Evolutionary conservation across 495 filamentous ascomycete species (phyloP), one percentile per base, ranked within the genome.

Genomic region (Penicillium dipodomyicola): DNA sequence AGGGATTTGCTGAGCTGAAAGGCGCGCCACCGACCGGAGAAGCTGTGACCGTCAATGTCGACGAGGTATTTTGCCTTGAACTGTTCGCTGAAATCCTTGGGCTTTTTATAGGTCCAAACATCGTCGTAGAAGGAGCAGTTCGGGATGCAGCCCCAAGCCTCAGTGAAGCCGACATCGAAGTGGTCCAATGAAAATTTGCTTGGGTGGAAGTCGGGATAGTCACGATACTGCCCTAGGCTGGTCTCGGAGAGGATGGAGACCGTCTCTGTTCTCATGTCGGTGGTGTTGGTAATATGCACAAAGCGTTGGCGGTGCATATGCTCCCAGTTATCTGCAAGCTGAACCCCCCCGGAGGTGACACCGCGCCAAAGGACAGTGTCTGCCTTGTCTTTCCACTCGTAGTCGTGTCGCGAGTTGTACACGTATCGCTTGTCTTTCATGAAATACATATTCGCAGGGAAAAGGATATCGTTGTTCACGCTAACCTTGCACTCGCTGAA

Each of bases 381-480:
- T 9, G 49, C 25, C 47, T 79, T 80, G 39, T 64, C 27, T 4
- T 70, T 61, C 78, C 78, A 81, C 10, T 65, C 66, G 9, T 71
- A 52, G 56, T 80, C 79, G 37, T 68, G 42, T 2, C 60, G 39
- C 0, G 60, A 47, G 35, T 72, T 58, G 59, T 81, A 80, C 4
- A 77, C 79, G 72, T 90, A 92, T n/a, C 87, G 82, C 52, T 80
- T 72, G 46, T 91, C 85, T 15, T 88, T 76, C 49, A 81, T 80
- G 75, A 85, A 87, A 68, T 91, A 90, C 84, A 88, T 88, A 49
- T 88, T 83, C 0, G 86, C 83, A 1, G 89, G 89, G 52, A 94
- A 83, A 22, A 92, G 78, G 58, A 93, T 76, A 55, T 93, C 89
- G 67, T 90, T 91, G 72, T 91, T 92, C 49, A 87, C 82, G 39